These are phyloP conservation scores for Kalanchoe fedtschenkoi DNA, from an alignment of 164 flowering plant species.

Conservation along the genomic window DNA sequence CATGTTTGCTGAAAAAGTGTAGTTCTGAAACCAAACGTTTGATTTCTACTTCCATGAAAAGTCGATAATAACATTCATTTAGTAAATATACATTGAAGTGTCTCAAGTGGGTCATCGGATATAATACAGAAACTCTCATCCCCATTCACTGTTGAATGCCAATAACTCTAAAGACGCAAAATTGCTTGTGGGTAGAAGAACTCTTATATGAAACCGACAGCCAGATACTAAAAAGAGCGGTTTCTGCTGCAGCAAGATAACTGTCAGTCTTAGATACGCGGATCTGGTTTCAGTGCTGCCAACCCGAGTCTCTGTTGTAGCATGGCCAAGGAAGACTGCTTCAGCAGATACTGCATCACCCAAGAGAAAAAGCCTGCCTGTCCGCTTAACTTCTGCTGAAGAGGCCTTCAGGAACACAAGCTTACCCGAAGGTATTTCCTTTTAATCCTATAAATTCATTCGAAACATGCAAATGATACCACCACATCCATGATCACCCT, in stretches of 20 bases:
- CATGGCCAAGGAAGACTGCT: slow-evolving; percentile 6
- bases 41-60: background rate
- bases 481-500: background rate
- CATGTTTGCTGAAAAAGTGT: background rate
- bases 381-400: slow-evolving; percentile 75
- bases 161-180: background rate
- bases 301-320: slow-evolving; percentile 19
- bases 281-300: slow-evolving; percentile 69
- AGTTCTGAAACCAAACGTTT: background rate
- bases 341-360: slow-evolving; percentile 8
- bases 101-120: background rate
- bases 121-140: background rate
- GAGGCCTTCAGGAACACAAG: slow-evolving; percentile 66
- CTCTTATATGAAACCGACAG: background rate
- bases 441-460: background rate
- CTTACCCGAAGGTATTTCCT: slow-evolving; percentile 73
- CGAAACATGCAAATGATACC: background rate
- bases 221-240: background rate
- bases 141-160: background rate
- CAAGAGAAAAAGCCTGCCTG: slow-evolving; percentile 36
- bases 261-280: slow-evolving; percentile 50
- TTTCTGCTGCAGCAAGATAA: slow-evolving; percentile 6
- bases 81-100: too few species aligned
- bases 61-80: too few species aligned
- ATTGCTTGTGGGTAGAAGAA: background rate